Conservation (phyloP, 371 early-diverging fungal species). For the Lichtheimia ornata region DNA sequence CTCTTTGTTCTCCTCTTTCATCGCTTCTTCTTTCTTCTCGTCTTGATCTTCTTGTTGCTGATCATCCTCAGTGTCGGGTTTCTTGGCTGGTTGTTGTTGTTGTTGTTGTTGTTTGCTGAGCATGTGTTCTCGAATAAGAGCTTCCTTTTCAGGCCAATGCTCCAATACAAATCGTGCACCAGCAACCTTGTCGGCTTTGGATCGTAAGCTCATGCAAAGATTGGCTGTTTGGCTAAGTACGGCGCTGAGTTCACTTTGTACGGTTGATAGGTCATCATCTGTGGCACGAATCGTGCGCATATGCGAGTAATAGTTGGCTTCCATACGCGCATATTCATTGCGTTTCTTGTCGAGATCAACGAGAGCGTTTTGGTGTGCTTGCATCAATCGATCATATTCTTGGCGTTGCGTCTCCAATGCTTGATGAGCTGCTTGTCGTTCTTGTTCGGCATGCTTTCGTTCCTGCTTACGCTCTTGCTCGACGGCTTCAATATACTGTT, state of each 20-base stretch:
- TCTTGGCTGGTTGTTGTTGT: no score
- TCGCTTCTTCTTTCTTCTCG: not conserved
- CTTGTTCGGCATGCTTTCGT: not conserved
- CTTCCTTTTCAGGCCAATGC: conserved; percentile 23
- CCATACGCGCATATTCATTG: conserved; percentile 37
- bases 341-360: conserved; percentile 6
- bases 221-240: conserved; percentile 24
- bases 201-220: conserved; percentile 37
- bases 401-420: conserved; percentile 1
- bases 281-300: conserved; percentile 33
- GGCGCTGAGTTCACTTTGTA: conserved; percentile 26
- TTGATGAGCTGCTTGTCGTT: not conserved
- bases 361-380: not conserved
- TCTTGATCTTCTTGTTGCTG: no score
- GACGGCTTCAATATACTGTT: not conserved
- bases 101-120: no score
- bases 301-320: conserved; percentile 40
- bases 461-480: not conserved
- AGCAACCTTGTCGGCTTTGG: conserved; percentile 40
- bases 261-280: conserved; percentile 38
- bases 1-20: not conserved
- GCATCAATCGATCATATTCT: not conserved
- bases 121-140: not conserved
- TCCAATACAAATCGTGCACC: conserved; percentile 23
- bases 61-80: no score